Percentiles rank a stretch among this genome's conserved stretches.
Conservation (phyloP, 129 eudicot genomes). For the Ambrosia trifida region DNA sequence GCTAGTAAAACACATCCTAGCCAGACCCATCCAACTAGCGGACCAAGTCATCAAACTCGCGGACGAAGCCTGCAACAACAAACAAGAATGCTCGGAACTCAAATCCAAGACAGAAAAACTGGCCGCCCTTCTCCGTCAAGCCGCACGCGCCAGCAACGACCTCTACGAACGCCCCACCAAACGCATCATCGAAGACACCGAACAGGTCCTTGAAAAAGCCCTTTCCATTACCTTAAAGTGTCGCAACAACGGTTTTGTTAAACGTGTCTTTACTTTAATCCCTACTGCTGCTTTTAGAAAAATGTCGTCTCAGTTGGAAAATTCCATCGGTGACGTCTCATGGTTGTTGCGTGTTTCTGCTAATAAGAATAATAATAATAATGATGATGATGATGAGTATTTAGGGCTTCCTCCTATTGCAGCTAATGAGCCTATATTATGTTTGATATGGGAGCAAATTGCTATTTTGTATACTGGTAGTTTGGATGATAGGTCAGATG, state of each 20-base stretch:
- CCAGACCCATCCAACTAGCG: slow-evolving; percentile 3
- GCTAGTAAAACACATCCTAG: not conserved
- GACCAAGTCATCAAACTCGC: slow-evolving; percentile 30
- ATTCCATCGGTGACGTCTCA: slow-evolving; percentile 44
- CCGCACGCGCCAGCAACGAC: slow-evolving; percentile 52
- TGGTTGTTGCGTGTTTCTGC: slow-evolving; percentile 52
- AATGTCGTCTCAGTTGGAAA: slow-evolving; percentile 41
- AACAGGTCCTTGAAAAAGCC: slow-evolving; percentile 42
- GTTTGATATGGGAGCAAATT: slow-evolving; percentile 47
- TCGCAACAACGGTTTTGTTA: slow-evolving; percentile 36
- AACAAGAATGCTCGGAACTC: slow-evolving; percentile 47
- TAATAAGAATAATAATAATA: slow-evolving; percentile 27
- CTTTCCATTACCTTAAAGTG: slow-evolving; percentile 37
- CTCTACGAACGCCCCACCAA: slow-evolving; percentile 47
- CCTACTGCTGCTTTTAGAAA: slow-evolving; percentile 45
- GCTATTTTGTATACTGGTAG: slow-evolving; percentile 40
- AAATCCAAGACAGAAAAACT: slow-evolving; percentile 50
- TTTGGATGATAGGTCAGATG: slow-evolving; percentile 41
- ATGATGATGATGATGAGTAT: slow-evolving; percentile 32
- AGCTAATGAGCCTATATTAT: slow-evolving; percentile 45
- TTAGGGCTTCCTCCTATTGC: slow-evolving; percentile 49
- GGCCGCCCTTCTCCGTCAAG: slow-evolving; percentile 49
- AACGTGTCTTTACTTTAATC: slow-evolving; percentile 43
- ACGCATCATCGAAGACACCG: slow-evolving; percentile 50
- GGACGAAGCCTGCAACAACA: slow-evolving; percentile 37